phyloP scores from a whole-genome alignment of 73 alveolate genomes.

The Paramecium tetraurelia region DNA sequence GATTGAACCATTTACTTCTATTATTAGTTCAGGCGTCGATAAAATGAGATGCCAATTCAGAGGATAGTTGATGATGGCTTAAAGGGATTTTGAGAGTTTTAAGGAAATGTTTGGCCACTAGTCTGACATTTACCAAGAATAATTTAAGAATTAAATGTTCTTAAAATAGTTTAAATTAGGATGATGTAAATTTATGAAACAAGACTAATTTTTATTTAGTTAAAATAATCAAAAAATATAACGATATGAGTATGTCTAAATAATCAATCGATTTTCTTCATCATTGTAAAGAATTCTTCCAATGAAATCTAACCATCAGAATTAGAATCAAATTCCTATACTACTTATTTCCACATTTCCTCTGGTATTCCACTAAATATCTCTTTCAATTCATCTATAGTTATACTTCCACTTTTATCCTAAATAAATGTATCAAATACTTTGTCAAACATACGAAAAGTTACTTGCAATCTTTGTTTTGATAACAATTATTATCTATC shows the following conservation, averaged over 20 bases:
- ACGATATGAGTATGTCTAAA: background rate
- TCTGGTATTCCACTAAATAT: slow-evolving; percentile 71
- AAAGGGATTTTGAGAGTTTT: background rate
- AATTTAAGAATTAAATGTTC: background rate
- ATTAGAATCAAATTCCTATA: slow-evolving; percentile 77
- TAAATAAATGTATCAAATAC: background rate
- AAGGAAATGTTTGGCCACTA: background rate
- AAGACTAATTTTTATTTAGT: background rate
- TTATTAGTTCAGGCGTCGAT: background rate
- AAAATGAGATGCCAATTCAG: background rate
- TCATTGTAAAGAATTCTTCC: slow-evolving; percentile 69
- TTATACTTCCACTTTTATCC: slow-evolving; percentile 76
- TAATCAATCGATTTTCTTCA: slow-evolving; percentile 55
- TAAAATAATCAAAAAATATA: background rate
- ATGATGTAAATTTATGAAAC: background rate
- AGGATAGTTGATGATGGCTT: background rate
- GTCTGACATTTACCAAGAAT: background rate
- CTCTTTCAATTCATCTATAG: slow-evolving; percentile 65
- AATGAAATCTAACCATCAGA: slow-evolving; percentile 74
- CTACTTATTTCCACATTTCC: slow-evolving; percentile 73
- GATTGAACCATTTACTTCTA: background rate
- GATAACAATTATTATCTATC: slow-evolving; percentile 41
- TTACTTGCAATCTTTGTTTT: slow-evolving; percentile 52
- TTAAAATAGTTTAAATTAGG: background rate
- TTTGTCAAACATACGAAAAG: slow-evolving; percentile 63